Evolutionary conservation across 192 early-diverging fungal genomes (phyloP), one percentile per base, ranked within the genome.

Genomic region (Phlyctochytrium bullatum): DNA sequence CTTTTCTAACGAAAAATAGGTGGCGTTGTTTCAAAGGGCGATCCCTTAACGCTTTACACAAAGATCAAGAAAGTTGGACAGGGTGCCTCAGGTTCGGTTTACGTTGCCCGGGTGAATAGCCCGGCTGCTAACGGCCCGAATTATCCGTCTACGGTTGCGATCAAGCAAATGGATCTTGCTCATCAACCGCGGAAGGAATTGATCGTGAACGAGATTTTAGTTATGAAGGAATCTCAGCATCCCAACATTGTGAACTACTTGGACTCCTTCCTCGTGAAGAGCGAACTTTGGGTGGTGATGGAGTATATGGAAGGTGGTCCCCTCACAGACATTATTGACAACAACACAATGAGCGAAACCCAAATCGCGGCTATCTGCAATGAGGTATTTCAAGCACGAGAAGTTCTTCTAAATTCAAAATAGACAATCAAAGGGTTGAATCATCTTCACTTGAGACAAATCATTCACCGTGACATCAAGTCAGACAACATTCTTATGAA

Each of bases 231-330:
- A 51, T 82, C 82, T 10, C 79, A 77, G 24, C 92, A 94, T 73
- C 88, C 90, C 59, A 98, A 97, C 73, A 94, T 98, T 83, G 94
- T 97, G 78, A 95, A 95, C 78, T 98, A 91, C 71, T 78, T 94
- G 36, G 95, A 97, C 78, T 85, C 91, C 17, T 98, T 90, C 78
- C 76, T 98, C 72, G 87, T 95, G 52, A 87, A 86, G 68, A 80
- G 80, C 30, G 95, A 97, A 36, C 80, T 98, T 61, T 98, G 96
- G 96, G 93, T 98, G n/a, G 88, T 98, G 24, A 94, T 98, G 92
- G 96, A 98, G 81, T 96, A 91, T 77, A 98, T 98, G 95, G 95
- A 98, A 73, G 96, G 94, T 50, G 96, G 96, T 58, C 86, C 94
- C 20, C 80, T 98, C 76, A 98, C 95, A 31, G 96, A 98, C 73